A percentile compares a stretch with the other conserved stretches of the same genome.
Evolutionary conservation across 2,329 filamentous ascomycete genomes (phyloP).

Genomic region (Hymenoscyphus scutula): DNA sequence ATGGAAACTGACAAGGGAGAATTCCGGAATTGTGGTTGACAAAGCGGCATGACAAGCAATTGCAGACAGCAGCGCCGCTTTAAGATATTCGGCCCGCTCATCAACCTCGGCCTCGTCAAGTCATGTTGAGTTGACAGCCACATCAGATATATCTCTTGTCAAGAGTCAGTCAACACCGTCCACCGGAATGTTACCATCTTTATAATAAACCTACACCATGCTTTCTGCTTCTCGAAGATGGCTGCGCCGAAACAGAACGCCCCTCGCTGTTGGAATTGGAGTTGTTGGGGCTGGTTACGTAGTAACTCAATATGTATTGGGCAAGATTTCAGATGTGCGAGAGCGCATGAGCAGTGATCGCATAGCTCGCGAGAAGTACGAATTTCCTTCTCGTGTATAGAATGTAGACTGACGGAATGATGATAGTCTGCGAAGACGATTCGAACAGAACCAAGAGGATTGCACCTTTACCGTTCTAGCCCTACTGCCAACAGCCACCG

Average conservation of each 20-base stretch:
- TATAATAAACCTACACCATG: conserved; percentile 43
- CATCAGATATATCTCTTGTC: neutral
- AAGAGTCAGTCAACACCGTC: neutral
- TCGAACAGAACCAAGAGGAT: conserved; percentile 98
- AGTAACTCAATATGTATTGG: conserved; percentile 86
- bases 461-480: conserved; percentile 98
- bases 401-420: conserved; percentile 17
- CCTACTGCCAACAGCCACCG: conserved; percentile 84
- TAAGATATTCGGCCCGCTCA: neutral
- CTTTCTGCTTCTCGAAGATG: conserved; percentile 77
- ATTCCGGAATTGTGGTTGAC: neutral
- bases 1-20: neutral
- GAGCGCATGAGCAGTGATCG: conserved; percentile 96
- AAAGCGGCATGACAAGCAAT: neutral
- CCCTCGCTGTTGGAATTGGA: conserved; percentile 82
- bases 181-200: conserved; percentile 23
- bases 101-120: conserved; percentile 10
- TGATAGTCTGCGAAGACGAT: conserved; percentile 81
- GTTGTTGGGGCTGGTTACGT: conserved; percentile 88
- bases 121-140: conserved; percentile 4
- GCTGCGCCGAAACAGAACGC: conserved; percentile 88
- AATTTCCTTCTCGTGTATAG: conserved; percentile 8
- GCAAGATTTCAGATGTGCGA: conserved; percentile 87
- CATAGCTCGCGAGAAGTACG: conserved; percentile 94
- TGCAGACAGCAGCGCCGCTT: neutral